Conservation (phyloP, 495 filamentous ascomycete genomes). For the Copromyces sp. region DNA sequence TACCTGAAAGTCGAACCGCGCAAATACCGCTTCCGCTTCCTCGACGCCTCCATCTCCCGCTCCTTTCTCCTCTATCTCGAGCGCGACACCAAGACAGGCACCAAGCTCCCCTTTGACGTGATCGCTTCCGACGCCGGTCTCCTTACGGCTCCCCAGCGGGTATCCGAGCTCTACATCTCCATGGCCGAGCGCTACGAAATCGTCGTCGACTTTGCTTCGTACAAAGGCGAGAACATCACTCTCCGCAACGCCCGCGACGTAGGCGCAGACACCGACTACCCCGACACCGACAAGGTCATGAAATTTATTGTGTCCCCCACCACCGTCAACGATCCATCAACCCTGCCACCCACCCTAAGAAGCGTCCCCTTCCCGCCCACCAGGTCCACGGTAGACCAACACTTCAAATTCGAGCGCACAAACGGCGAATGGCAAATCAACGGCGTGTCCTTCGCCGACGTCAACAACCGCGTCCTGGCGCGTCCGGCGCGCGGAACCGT, state of each 20-base stretch:
- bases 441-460: constrained; percentile 39
- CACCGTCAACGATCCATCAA: constrained; percentile 18
- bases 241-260: constrained; percentile 35
- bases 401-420: constrained; percentile 35
- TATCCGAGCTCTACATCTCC: constrained; percentile 29
- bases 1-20: constrained; percentile 44
- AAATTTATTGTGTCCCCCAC: constrained; percentile 36
- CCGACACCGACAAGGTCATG: constrained; percentile 43
- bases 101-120: constrained; percentile 34
- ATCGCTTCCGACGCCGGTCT: constrained; percentile 44
- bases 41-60: constrained; percentile 40
- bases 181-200: constrained; percentile 50
- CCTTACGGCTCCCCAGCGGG: constrained; percentile 25
- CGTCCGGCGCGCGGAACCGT: constrained; percentile 35
- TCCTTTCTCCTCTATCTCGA: constrained; percentile 39
- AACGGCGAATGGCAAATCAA: constrained; percentile 42
- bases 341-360: constrained; percentile 2
- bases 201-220: constrained; percentile 41
- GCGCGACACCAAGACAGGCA: constrained; percentile 4
- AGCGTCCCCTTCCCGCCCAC: constrained; percentile 13
- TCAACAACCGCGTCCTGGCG: constrained; percentile 42
- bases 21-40: constrained; percentile 46
- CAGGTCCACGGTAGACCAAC: constrained; percentile 21
- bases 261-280: constrained; percentile 34
- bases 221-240: constrained; percentile 37